These are phyloP conservation scores for Ophidiomyces ophidiicola DNA, from an alignment of 2,329 filamentous ascomycete species.

Conservation along the genomic window DNA sequence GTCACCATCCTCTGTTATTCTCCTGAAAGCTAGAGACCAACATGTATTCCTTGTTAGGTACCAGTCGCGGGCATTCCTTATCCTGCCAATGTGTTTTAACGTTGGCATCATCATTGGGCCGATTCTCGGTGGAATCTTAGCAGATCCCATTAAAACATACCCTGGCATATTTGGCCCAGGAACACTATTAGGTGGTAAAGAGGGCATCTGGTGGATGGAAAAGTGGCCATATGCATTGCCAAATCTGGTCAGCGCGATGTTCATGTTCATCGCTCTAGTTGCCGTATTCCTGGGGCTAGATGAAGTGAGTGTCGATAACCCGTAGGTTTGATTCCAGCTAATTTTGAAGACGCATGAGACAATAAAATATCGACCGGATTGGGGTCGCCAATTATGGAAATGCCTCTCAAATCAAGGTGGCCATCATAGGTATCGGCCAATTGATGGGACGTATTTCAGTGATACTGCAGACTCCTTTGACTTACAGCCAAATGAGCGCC, in stretches of 20 bases:
- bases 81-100: conserved; percentile 59
- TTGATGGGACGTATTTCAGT: conserved; percentile 20
- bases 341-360: conserved; percentile 26
- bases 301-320: conserved; percentile 37
- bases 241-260: conserved; percentile 52
- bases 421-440: conserved; percentile 25
- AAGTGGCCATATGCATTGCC: conserved; percentile 58
- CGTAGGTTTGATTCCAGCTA: neutral
- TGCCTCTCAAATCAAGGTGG: conserved; percentile 22
- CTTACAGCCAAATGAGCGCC: conserved; percentile 10
- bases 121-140: conserved; percentile 52
- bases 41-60: conserved; percentile 24
- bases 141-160: conserved; percentile 52
- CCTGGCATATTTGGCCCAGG: conserved; percentile 51
- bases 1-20: neutral
- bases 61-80: conserved; percentile 44
- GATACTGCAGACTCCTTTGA: conserved; percentile 25
- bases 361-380: conserved; percentile 30
- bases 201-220: conserved; percentile 52
- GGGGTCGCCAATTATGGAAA: conserved; percentile 31
- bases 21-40: neutral
- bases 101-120: conserved; percentile 50
- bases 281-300: conserved; percentile 53
- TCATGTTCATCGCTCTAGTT: conserved; percentile 45
- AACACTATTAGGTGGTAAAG: conserved; percentile 43